A percentile compares a stretch with the other conserved stretches of the same genome.
Evolutionary conservation across 768 basidiomycete genomes (phyloP).

Genomic region (Porphyrellus cyaneotinctus): DNA sequence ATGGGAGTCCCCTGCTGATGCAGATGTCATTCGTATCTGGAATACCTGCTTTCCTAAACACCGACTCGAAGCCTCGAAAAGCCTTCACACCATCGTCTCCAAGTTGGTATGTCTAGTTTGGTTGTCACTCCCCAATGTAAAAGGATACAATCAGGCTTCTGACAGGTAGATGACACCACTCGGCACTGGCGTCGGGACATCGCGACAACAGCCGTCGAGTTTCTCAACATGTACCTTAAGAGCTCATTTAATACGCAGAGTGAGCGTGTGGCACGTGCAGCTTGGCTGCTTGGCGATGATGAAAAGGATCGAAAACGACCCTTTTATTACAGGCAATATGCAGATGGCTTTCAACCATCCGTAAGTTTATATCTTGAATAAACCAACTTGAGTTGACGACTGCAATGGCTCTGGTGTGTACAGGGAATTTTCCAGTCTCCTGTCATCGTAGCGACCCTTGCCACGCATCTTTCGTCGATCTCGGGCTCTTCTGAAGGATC

Average conservation of each 20-base stretch:
- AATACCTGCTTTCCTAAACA: not conserved
- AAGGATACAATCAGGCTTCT: not conserved
- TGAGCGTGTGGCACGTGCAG: not conserved
- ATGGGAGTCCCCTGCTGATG: not conserved
- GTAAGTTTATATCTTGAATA: not conserved
- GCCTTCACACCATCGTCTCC: not conserved
- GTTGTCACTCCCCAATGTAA: not conserved
- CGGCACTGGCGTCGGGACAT: not conserved
- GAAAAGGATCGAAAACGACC: constrained; percentile 3
- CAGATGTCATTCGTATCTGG: not conserved
- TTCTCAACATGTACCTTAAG: not conserved
- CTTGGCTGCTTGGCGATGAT: not conserved
- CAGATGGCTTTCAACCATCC: not conserved
- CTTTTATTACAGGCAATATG: not conserved
- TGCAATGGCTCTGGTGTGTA: not conserved
- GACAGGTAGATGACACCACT: not conserved
- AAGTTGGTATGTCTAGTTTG: not conserved
- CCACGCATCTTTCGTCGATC: not conserved
- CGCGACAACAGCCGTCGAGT: not conserved
- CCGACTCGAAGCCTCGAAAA: not conserved
- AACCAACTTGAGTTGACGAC: not conserved
- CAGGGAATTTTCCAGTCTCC: constrained; percentile 5
- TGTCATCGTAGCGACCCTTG: not conserved
- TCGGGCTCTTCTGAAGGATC: not conserved
- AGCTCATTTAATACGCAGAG: not conserved